phyloP scores from a whole-genome alignment of 805 yeast genomes.

The Vanderwaltozyma yarrowii region DNA sequence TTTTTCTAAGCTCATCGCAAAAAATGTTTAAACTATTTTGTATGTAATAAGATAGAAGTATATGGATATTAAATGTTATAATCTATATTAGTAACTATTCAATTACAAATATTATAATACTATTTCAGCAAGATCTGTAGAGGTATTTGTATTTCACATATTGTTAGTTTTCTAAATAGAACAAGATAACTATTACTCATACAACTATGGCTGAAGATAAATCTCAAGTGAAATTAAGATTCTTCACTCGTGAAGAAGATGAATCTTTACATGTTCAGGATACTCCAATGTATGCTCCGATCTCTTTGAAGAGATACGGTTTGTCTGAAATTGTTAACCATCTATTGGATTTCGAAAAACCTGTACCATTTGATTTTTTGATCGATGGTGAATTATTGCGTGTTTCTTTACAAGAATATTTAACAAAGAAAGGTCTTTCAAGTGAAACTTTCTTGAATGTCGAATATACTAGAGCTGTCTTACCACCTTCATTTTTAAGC shows the following conservation, averaged over 20 bases:
- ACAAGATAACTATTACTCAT: no score
- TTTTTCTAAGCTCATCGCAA: slow-evolving; percentile 12
- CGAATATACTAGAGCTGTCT: slow-evolving; percentile 84
- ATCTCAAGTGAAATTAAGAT: slow-evolving; percentile 69
- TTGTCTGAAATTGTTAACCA: slow-evolving; percentile 93
- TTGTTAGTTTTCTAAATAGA: no score
- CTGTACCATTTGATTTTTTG: slow-evolving; percentile 88
- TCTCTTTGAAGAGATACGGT: slow-evolving; percentile 77
- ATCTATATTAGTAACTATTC: no score
- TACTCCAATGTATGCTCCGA: slow-evolving; percentile 79
- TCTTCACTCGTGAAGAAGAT: slow-evolving; percentile 80
- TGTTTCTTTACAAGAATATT: slow-evolving; percentile 68
- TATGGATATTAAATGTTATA: no score
- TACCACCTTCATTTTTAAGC: slow-evolving; percentile 89
- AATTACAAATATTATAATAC: no score
- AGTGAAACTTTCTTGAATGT: slow-evolving; percentile 68
- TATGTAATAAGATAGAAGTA: no score
- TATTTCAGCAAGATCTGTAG: no score
- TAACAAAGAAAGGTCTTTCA: slow-evolving; percentile 67
- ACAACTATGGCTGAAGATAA: slow-evolving; percentile 24
- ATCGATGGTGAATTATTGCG: slow-evolving; percentile 77
- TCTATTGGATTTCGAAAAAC: slow-evolving; percentile 47
- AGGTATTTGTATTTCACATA: no score
- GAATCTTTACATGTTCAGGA: slow-evolving; percentile 61
- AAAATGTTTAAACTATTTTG: background rate